A percentile compares a stretch with the other conserved stretches of the same genome.
Conservation (phyloP, 1,284 basidiomycete genomes). For the Xerocomus nothofagi region DNA sequence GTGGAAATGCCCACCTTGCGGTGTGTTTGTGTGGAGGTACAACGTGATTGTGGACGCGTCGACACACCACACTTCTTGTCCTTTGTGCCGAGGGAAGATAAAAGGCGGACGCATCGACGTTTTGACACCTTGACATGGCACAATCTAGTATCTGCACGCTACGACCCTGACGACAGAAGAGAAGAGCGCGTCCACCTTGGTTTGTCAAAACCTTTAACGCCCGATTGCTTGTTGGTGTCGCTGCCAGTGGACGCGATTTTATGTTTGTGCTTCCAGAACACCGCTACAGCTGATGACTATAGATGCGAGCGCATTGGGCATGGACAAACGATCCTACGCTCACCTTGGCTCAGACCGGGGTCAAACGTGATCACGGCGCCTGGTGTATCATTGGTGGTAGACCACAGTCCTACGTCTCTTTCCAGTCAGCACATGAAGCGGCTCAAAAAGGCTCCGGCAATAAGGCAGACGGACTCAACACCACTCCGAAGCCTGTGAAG, state of each 20-base stretch:
- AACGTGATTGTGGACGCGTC: not conserved
- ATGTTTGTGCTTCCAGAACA: not conserved
- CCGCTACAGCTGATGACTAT: not conserved
- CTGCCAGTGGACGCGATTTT: not conserved
- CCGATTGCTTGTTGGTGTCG: not conserved
- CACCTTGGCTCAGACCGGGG: not conserved
- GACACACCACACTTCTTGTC: not conserved
- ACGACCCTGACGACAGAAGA: not conserved
- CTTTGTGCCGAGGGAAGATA: not conserved
- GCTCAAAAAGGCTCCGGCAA: no score
- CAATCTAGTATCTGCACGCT: not conserved
- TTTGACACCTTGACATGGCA: not conserved
- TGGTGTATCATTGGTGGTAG: not conserved
- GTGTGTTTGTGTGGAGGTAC: not conserved
- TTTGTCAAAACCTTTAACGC: not conserved
- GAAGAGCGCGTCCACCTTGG: not conserved
- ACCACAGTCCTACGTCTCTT: not conserved
- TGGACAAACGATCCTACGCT: not conserved
- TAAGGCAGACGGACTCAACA: no score
- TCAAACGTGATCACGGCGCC: not conserved
- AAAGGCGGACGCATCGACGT: not conserved
- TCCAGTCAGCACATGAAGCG: not conserved
- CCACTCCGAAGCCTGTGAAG: no score
- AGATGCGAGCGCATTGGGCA: not conserved
- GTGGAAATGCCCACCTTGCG: not conserved